Conservation (phyloP, 495 filamentous ascomycete species). For the Penicillium bovifimosum region DNA sequence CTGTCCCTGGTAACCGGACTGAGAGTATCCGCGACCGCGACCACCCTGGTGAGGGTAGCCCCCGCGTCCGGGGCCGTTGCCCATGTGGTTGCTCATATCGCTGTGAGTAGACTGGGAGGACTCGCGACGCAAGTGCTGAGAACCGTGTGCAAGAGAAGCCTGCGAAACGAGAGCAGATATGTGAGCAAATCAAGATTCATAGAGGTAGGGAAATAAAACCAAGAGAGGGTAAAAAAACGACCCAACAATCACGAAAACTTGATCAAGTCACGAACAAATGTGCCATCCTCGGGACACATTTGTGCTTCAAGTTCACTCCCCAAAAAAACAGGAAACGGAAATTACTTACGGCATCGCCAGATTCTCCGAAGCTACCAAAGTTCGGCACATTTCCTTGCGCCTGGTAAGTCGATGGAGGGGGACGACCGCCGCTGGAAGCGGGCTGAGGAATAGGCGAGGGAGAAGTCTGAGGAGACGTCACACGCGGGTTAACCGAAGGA, state of each 20-base stretch:
- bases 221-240: background rate
- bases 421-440: conserved; percentile 77
- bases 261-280: conserved; percentile 3
- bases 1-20: conserved; percentile 50
- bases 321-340: conserved; percentile 10
- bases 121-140: conserved; percentile 74
- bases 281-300: background rate
- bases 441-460: conserved; percentile 87
- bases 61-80: conserved; percentile 49
- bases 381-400: conserved; percentile 58
- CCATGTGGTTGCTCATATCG: conserved; percentile 60
- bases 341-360: conserved; percentile 60
- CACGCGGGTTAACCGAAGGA: conserved; percentile 56
- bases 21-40: conserved; percentile 63
- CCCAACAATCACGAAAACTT: conserved; percentile 2
- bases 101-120: conserved; percentile 76
- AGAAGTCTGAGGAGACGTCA: conserved; percentile 68
- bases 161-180: conserved; percentile 56
- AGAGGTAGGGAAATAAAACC: too few relatives aligned
- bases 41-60: conserved; percentile 53
- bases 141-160: conserved; percentile 52
- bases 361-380: conserved; percentile 75
- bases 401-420: conserved; percentile 62
- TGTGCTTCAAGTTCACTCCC: background rate
- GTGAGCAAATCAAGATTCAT: conserved; percentile 25